Conservation (phyloP, 176 grass and related monocot genomes). For the Rhynchospora breviuscula region DNA sequence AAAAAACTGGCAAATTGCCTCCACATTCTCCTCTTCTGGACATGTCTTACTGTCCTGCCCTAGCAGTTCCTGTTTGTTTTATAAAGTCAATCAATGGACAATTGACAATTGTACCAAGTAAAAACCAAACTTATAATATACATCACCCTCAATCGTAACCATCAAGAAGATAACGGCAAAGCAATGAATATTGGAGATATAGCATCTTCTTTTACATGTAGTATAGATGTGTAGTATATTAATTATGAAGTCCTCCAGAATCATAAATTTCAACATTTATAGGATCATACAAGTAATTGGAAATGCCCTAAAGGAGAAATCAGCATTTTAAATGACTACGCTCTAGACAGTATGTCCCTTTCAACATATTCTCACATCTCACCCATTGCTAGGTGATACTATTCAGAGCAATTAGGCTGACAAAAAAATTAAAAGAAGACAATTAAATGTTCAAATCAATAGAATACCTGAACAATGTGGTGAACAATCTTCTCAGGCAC, state of each 20-base stretch:
- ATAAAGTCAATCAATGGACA: background rate
- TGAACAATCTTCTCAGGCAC: conserved; percentile 89
- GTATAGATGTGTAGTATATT: background rate
- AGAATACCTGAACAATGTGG: conserved; percentile 80
- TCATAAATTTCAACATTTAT: background rate
- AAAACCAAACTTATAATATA: background rate
- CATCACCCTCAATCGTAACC: background rate
- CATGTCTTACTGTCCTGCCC: conserved; percentile 61
- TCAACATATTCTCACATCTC: background rate
- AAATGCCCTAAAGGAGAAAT: background rate
- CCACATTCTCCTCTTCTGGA: conserved; percentile 77
- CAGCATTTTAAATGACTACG: background rate
- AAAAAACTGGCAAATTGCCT: conserved; percentile 89
- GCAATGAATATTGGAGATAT: background rate
- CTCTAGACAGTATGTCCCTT: background rate
- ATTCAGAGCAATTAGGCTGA: background rate
- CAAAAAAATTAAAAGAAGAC: too few species aligned
- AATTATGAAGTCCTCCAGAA: background rate
- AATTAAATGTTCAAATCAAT: background rate
- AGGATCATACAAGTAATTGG: background rate
- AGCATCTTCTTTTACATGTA: background rate
- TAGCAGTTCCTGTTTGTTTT: conserved; percentile 51
- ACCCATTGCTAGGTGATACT: background rate
- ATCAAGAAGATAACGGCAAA: background rate
- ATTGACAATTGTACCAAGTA: background rate